phyloP scores from a whole-genome alignment of 805 yeast genomes.

The Pachysolen tannophilus region DNA sequence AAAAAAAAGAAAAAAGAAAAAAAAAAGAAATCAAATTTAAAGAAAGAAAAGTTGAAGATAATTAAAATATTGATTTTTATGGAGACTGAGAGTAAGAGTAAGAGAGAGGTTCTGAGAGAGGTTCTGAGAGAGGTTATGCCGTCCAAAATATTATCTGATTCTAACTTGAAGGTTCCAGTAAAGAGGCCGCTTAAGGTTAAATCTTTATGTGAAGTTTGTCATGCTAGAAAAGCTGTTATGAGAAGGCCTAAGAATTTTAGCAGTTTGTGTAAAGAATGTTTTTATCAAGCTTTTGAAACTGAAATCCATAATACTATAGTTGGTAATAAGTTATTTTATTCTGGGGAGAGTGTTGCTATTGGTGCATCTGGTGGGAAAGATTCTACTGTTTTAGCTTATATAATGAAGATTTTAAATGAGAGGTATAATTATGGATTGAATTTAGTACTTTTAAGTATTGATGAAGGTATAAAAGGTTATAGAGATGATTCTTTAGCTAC shows the following conservation, averaged over 20 bases:
- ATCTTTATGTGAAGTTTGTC: conserved; percentile 76
- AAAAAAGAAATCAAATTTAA: no score
- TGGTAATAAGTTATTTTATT: conserved; percentile 56
- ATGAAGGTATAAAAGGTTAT: conserved; percentile 96
- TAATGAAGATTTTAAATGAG: conserved; percentile 81
- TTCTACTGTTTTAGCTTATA: conserved; percentile 88
- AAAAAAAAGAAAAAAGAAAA: no score
- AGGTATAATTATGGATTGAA: conserved; percentile 83
- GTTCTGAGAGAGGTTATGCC: no score
- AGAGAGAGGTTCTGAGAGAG: no score
- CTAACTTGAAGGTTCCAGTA: not conserved
- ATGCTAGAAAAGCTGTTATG: conserved; percentile 73
- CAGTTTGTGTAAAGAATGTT: conserved; percentile 86
- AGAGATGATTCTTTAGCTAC: conserved; percentile 97
- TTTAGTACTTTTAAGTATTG: conserved; percentile 76
- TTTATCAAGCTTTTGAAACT: conserved; percentile 84
- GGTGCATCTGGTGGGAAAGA: conserved; percentile 99
- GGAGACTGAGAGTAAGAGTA: not conserved
- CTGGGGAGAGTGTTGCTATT: conserved; percentile 87
- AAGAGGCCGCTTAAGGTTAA: conserved; percentile 26
- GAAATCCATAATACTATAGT: conserved; percentile 90
- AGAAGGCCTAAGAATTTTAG: conserved; percentile 89
- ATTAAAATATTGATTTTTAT: no score
- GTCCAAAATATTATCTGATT: no score
- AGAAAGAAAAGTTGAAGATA: no score